Evolutionary conservation across 2,329 filamentous ascomycete genomes (phyloP), one percentile per base, ranked within the genome.

Genomic region (Chalaropsis thielavioides): DNA sequence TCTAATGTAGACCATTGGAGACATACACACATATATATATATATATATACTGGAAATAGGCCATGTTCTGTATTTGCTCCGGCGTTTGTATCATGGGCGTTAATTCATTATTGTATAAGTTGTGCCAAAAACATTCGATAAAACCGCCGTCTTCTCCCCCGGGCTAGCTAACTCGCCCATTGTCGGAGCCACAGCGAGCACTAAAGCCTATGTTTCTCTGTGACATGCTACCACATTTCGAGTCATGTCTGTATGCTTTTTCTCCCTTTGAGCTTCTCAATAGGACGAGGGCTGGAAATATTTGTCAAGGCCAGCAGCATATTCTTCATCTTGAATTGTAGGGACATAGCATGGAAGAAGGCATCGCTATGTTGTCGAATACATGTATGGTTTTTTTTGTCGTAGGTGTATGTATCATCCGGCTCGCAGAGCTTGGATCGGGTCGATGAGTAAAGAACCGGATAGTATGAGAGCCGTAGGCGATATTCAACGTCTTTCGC

Each of bases 11-110:
- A 11, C 27, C 2, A 58, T 75, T n/a, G n/a, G n/a, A n/a, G n/a
- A n/a, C n/a, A n/a, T n/a, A n/a, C n/a, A n/a, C n/a, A n/a, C 80
- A 71, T 74, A 76, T 70, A 70, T 71, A 68, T 51, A 76, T 70
- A 70, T 71, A 68, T 69, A 74, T 67, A 46, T 64, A 38, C 19
- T 15, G 15, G 44, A 43, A 17, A 59, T 24, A 44, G 51, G 58
- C 22, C 56, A 46, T 64, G 61, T 60, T 17, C 56, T 22, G 49
- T 64, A 27, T 11, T 56, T 41, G 51, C 31, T 61, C 19, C 38
- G 59, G 59, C 35, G 35, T 15, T 61, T 46, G n/a, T 38, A 40
- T 54, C 41, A 63, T 38, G 41, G 43, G 46, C 61, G 27, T 56
- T 40, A 54, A 63, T 51, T 22, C 61, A 44, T 62, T 62, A 62